Conservation (phyloP, 257 asterid species). For the Fraxinus cuspidata region DNA sequence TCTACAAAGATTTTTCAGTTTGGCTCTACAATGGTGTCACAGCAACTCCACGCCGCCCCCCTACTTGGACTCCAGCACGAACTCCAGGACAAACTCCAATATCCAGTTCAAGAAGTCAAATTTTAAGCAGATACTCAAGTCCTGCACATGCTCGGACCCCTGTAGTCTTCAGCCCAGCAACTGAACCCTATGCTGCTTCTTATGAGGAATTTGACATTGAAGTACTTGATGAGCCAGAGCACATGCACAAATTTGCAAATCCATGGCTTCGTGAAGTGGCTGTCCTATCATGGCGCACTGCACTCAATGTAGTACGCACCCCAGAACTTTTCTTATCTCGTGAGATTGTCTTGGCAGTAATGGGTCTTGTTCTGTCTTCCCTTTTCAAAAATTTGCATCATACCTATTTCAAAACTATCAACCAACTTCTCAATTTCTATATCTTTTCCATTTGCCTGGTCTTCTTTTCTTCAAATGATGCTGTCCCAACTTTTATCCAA, state of each 20-base stretch:
- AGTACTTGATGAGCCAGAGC: conserved; percentile 69
- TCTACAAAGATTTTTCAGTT: conserved; percentile 78
- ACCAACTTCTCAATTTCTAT: conserved; percentile 75
- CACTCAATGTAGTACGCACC: conserved; percentile 71
- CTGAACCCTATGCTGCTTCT: conserved; percentile 40
- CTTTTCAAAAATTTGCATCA: conserved; percentile 52
- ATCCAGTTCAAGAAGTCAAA: conserved; percentile 43
- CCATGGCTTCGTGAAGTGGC: conserved; percentile 82
- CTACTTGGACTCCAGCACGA: conserved; percentile 76
- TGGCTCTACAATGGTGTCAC: conserved; percentile 79
- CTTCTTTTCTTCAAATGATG: conserved; percentile 87
- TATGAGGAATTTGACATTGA: conserved; percentile 52
- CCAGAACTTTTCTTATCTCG: conserved; percentile 83
- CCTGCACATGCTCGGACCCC: conserved; percentile 38
- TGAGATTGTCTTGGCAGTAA: conserved; percentile 66
- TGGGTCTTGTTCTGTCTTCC: conserved; percentile 74
- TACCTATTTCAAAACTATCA: conserved; percentile 51
- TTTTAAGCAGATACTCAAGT: conserved; percentile 32
- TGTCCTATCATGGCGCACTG: conserved; percentile 79
- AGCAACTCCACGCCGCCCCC: conserved; percentile 73
- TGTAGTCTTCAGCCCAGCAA: conserved; percentile 40
- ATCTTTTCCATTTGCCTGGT: conserved; percentile 72
- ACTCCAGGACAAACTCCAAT: conserved; percentile 55
- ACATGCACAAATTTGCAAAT: conserved; percentile 63
- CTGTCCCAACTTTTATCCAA: conserved; percentile 87